Percentiles rank a stretch among this genome's conserved stretches.
Evolutionary conservation across 169 alveolate species (phyloP).

Genomic region (Theileria parva): DNA sequence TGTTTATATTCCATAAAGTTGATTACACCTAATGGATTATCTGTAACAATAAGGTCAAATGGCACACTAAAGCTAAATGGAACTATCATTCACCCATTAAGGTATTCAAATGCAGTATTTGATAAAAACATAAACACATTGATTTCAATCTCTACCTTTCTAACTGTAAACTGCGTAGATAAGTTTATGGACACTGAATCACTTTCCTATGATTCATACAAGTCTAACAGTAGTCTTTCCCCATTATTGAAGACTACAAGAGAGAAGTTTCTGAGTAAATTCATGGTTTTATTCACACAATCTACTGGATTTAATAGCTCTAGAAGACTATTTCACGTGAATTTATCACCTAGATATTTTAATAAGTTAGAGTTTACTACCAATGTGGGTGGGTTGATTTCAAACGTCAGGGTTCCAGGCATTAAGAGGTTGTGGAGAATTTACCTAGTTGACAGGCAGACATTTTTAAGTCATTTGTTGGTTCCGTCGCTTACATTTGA

Average conservation of each 20-base stretch:
- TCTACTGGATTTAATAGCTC: background rate
- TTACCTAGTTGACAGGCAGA: background rate
- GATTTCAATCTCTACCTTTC: slow-evolving; percentile 20
- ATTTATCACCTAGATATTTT: background rate
- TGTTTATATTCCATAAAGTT: background rate
- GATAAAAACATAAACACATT: slow-evolving; percentile 1
- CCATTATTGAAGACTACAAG: background rate
- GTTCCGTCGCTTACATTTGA: background rate
- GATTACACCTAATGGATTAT: background rate
- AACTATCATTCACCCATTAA: slow-evolving; percentile 34
- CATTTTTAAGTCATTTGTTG: background rate
- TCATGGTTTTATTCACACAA: background rate
- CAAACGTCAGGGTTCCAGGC: background rate
- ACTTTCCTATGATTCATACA: background rate
- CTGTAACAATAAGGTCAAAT: slow-evolving; percentile 31
- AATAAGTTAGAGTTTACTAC: background rate
- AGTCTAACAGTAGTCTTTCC: background rate
- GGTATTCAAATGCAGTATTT: slow-evolving; percentile 2
- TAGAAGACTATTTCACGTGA: background rate
- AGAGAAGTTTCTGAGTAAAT: background rate
- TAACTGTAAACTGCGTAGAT: slow-evolving; percentile 40
- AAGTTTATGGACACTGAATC: slow-evolving; percentile 32
- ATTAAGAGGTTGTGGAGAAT: background rate
- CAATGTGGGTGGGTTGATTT: slow-evolving; percentile 5
- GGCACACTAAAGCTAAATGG: slow-evolving; percentile 53